Conservation (phyloP, 768 basidiomycete genomes). For the Leccinum uliginosum region DNA sequence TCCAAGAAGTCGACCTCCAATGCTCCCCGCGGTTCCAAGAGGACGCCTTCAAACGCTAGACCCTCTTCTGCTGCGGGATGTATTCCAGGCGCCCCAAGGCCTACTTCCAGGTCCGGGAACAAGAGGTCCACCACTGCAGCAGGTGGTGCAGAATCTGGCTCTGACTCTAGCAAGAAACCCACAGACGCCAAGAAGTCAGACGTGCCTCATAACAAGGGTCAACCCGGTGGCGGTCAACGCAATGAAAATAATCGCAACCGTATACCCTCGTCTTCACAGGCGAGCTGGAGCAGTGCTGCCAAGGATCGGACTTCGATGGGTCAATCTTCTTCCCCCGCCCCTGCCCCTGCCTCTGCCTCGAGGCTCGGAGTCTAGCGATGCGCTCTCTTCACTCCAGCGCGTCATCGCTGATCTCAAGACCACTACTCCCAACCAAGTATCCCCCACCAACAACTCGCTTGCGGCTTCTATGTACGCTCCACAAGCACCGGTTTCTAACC, state of each 20-base stretch:
- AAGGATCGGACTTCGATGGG: slow-evolving; percentile 43
- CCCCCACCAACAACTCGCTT: slow-evolving; percentile 36
- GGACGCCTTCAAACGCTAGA: slow-evolving; percentile 45
- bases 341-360: slow-evolving; percentile 44
- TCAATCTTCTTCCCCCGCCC: slow-evolving; percentile 42
- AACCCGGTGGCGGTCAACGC: slow-evolving; percentile 42
- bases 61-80: slow-evolving; percentile 40
- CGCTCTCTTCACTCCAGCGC: slow-evolving; percentile 82
- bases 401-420: slow-evolving; percentile 94
- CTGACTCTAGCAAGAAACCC: slow-evolving; percentile 65
- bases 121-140: slow-evolving; percentile 46
- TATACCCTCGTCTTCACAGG: slow-evolving; percentile 56
- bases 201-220: slow-evolving; percentile 47
- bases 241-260: slow-evolving; percentile 51
- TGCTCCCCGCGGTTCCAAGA: slow-evolving; percentile 54
- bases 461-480: slow-evolving; percentile 44
- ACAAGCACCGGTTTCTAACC: slow-evolving; percentile 43
- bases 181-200: slow-evolving; percentile 52
- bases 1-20: slow-evolving; percentile 51
- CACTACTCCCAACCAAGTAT: slow-evolving; percentile 47
- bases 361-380: slow-evolving; percentile 73
- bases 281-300: slow-evolving; percentile 45
- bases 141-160: slow-evolving; percentile 58
- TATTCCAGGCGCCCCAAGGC: slow-evolving; percentile 46
- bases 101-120: slow-evolving; percentile 64